phyloP scores from a whole-genome alignment of 768 basidiomycete species.

The Phallus indusiatus region DNA sequence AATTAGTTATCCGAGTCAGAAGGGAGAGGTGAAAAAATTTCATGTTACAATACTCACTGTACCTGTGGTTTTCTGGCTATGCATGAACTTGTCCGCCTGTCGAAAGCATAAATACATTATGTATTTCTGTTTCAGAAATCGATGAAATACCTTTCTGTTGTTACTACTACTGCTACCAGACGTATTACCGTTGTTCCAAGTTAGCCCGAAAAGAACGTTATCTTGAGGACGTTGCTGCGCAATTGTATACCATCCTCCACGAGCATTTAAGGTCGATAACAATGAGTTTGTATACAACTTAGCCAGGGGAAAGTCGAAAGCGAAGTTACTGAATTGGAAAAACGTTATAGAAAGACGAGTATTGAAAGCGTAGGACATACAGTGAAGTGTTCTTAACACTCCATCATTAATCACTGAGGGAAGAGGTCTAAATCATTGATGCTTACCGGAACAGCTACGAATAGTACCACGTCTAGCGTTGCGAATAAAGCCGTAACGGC shows the following conservation, averaged over 20 bases:
- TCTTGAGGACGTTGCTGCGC: background rate
- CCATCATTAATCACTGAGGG: background rate
- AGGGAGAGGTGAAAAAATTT: no score
- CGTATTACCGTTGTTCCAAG: background rate
- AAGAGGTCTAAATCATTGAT: background rate
- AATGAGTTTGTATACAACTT: conserved; percentile 34
- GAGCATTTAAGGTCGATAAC: conserved; percentile 30
- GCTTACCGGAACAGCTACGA: conserved; percentile 9
- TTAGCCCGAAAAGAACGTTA: background rate
- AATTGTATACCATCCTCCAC: conserved; percentile 21
- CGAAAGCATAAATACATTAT: background rate
- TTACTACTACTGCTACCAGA: background rate
- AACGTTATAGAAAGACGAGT: background rate
- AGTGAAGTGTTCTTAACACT: background rate
- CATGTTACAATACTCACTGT: no score
- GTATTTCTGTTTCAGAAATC: background rate
- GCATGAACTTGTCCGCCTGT: background rate
- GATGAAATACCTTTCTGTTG: background rate
- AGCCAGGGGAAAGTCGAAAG: conserved; percentile 30
- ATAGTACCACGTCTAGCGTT: conserved; percentile 22
- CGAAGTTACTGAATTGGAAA: conserved; percentile 23
- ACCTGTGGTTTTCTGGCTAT: background rate
- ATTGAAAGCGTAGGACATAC: background rate
- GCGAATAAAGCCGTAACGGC: conserved; percentile 30
- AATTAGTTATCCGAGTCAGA: no score